Evolutionary conservation across 2,329 filamentous ascomycete species (phyloP).

Genomic region (Penicillium brasilianum): DNA sequence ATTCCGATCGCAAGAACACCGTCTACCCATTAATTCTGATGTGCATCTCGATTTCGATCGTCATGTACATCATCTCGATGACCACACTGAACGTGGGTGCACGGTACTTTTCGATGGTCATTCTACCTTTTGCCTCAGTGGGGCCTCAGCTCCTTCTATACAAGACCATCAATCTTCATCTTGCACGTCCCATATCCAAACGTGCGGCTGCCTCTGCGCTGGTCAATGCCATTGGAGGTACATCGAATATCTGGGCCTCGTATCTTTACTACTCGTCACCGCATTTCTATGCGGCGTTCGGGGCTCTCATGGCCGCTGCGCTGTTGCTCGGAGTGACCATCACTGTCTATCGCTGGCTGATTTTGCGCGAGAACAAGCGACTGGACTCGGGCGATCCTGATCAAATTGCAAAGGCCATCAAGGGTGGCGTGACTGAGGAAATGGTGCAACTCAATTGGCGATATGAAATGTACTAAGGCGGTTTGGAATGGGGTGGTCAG

Average conservation of each 20-base stretch:
- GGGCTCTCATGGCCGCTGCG: conserved; percentile 39
- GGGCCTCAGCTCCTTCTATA: conserved; percentile 49
- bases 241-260: conserved; percentile 34
- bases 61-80: conserved; percentile 48
- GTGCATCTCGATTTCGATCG: conserved; percentile 41
- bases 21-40: conserved; percentile 42
- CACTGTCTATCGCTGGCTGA: conserved; percentile 46
- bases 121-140: conserved; percentile 48
- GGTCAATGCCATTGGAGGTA: conserved; percentile 43
- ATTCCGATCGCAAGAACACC: conserved; percentile 46
- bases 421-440: conserved; percentile 51
- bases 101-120: conserved; percentile 52
- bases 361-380: conserved; percentile 47
- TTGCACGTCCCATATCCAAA: conserved; percentile 50
- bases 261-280: conserved; percentile 32
- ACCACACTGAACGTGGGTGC: conserved; percentile 45
- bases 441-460: conserved; percentile 52
- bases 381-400: conserved; percentile 46
- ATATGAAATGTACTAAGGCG: conserved; percentile 50
- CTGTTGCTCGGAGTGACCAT: conserved; percentile 40
- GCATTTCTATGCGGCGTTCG: conserved; percentile 51
- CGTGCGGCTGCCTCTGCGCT: conserved; percentile 50
- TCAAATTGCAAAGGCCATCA: conserved; percentile 47
- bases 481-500: background rate
- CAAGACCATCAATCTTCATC: conserved; percentile 50